These are phyloP conservation scores for Phialocephala sp. DNA, from an alignment of 2,329 filamentous ascomycete species.

Conservation along the genomic window DNA sequence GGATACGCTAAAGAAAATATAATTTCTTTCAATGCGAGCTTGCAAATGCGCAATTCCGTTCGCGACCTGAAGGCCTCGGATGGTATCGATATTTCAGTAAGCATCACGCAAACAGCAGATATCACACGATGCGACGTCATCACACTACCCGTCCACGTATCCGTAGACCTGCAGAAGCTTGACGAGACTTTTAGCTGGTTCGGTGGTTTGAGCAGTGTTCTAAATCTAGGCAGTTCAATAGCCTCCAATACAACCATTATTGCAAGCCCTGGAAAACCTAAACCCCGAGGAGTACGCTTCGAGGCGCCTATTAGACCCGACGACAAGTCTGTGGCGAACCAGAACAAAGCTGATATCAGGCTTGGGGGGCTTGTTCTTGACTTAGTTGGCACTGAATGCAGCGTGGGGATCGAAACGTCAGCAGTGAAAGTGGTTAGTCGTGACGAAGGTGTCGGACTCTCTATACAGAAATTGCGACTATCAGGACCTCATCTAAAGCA, in stretches of 20 bases:
- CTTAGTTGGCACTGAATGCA: constrained; percentile 79
- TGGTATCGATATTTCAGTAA: constrained; percentile 63
- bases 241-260: constrained; percentile 69
- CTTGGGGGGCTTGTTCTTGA: constrained; percentile 78
- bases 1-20: constrained; percentile 68
- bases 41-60: constrained; percentile 64
- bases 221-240: constrained; percentile 87
- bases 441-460: constrained; percentile 72
- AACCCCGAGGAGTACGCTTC: constrained; percentile 64
- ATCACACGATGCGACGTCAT: constrained; percentile 65
- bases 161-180: constrained; percentile 77
- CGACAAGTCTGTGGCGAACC: constrained; percentile 35
- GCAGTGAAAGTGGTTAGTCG: constrained; percentile 82
- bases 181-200: constrained; percentile 90
- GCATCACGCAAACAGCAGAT: constrained; percentile 52
- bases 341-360: constrained; percentile 73
- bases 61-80: constrained; percentile 62
- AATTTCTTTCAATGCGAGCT: constrained; percentile 63
- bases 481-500: constrained; percentile 70
- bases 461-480: constrained; percentile 76
- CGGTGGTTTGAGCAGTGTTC: constrained; percentile 87
- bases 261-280: constrained; percentile 47
- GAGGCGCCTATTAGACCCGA: constrained; percentile 49
- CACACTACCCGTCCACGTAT: constrained; percentile 77
- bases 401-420: constrained; percentile 75